phyloP scores from a whole-genome alignment of 345 rosid species.

The Jatropha curcas region DNA sequence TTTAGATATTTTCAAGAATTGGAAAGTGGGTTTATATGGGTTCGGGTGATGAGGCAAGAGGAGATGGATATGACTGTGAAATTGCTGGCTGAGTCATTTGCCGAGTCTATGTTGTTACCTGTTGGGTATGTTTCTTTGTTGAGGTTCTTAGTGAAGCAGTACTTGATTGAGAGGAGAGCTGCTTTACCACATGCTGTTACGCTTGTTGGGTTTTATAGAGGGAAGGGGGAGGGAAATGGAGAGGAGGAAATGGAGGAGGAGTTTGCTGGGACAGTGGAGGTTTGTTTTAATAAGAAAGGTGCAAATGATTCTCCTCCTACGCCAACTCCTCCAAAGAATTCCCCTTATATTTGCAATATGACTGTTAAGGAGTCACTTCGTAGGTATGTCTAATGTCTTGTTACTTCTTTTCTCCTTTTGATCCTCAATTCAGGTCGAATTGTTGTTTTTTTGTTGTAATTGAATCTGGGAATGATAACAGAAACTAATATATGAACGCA shows the following conservation, averaged over 20 bases:
- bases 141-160: conserved; percentile 77
- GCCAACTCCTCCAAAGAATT: conserved; percentile 70
- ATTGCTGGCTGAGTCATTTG: conserved; percentile 77
- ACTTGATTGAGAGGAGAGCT: conserved; percentile 70
- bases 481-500: neutral
- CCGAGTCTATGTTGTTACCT: conserved; percentile 79
- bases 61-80: conserved; percentile 72
- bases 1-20: conserved; percentile 58
- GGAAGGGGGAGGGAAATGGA: conserved; percentile 23
- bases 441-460: neutral
- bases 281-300: conserved; percentile 69
- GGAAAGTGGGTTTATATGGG: conserved; percentile 57
- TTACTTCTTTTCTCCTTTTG: neutral
- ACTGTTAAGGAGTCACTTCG: conserved; percentile 70
- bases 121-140: conserved; percentile 59
- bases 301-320: conserved; percentile 77
- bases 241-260: conserved; percentile 32
- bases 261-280: conserved; percentile 92
- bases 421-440: neutral
- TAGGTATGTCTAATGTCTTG: conserved; percentile 46
- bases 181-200: conserved; percentile 81
- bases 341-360: conserved; percentile 90
- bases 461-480: neutral
- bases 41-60: conserved; percentile 69
- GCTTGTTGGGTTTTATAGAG: conserved; percentile 64